Evolutionary conservation across 768 basidiomycete species (phyloP), one percentile per base, ranked within the genome.

Genomic region (Hydnum rufescens): DNA sequence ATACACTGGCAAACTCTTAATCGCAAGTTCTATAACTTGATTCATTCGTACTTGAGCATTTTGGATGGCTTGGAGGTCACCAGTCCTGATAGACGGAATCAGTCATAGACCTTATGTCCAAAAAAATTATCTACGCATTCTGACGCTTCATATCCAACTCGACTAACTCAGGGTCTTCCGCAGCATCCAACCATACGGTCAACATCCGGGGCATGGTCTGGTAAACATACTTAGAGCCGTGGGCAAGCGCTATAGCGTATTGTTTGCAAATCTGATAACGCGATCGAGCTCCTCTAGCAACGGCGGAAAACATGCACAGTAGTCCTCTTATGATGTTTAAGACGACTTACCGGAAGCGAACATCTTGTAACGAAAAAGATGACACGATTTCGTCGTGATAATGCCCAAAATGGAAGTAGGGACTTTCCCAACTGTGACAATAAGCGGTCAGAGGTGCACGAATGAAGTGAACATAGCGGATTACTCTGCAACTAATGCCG

Each of bases 201-300:
- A 99, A 71, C 56, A 96, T 71, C 36, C 95, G 78, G 0, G 95
- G 92, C 55, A 99, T 77, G 0, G 89, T 88, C 62, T 93, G 93
- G 63, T 93, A 97, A 23, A 93, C 80, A 63, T 82, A 95, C 69
- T 99, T 99, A 32, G 90, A 87, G 18, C 95, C 95, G 60, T 72
- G 67, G 60, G 70, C 70, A 44, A 92, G 77, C 1, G 90, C 82
- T 55, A 71, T 75, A 2, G 72, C 22, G 36, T 39, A 39, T 13
- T 47, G 26, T 28, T 47, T 47, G 44, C 44, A 47, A 23, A 28
- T 25, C 44, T 55, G 32, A 23, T 43, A 39, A 1, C 52, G 26
- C 13, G 36, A 13, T 22, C 36, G 13, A 22, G 13, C 22, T 39
- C 36, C 36, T 39, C 36, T 39, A 22, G 22, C n/a, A n/a, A n/a